Percentiles rank a stretch among this genome's conserved stretches.
Evolutionary conservation across 1,284 basidiomycete genomes (phyloP).

Genomic region (Rhodotorula sp.): DNA sequence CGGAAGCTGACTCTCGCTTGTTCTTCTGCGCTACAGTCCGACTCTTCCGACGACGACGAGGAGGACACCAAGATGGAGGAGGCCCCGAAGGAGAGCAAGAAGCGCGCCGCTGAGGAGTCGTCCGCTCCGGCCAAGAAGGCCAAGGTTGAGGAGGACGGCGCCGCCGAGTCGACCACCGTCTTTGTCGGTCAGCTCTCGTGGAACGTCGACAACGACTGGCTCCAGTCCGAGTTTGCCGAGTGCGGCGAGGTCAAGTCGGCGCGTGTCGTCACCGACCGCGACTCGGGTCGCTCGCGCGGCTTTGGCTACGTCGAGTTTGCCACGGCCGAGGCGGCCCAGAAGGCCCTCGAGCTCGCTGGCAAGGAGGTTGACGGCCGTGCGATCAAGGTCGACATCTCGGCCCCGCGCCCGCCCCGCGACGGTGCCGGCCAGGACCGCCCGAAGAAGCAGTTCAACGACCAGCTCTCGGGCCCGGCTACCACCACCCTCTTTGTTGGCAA

Average conservation of each 20-base stretch:
- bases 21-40: slow-evolving; percentile 6
- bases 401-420: slow-evolving; percentile 63
- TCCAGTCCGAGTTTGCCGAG: slow-evolving; percentile 82
- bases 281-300: slow-evolving; percentile 80
- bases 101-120: slow-evolving; percentile 68
- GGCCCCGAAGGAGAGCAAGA: slow-evolving; percentile 57
- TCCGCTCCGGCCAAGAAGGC: slow-evolving; percentile 71
- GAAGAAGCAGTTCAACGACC: slow-evolving; percentile 52
- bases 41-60: slow-evolving; percentile 27
- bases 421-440: slow-evolving; percentile 63
- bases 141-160: slow-evolving; percentile 61
- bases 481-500: slow-evolving; percentile 87
- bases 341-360: slow-evolving; percentile 72
- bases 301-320: slow-evolving; percentile 94
- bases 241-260: slow-evolving; percentile 86
- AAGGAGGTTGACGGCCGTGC: slow-evolving; percentile 89
- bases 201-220: slow-evolving; percentile 97
- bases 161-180: slow-evolving; percentile 65
- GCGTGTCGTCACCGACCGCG: slow-evolving; percentile 87
- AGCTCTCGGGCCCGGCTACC: slow-evolving; percentile 62
- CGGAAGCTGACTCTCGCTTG: slow-evolving; percentile 11
- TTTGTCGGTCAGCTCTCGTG: slow-evolving; percentile 94
- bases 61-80: slow-evolving; percentile 60
- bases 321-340: slow-evolving; percentile 62
- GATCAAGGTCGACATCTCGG: slow-evolving; percentile 81